A percentile compares a stretch with the other conserved stretches of the same genome.
phyloP scores from a whole-genome alignment of 805 yeast species.

The Ogataea degrootiae region DNA sequence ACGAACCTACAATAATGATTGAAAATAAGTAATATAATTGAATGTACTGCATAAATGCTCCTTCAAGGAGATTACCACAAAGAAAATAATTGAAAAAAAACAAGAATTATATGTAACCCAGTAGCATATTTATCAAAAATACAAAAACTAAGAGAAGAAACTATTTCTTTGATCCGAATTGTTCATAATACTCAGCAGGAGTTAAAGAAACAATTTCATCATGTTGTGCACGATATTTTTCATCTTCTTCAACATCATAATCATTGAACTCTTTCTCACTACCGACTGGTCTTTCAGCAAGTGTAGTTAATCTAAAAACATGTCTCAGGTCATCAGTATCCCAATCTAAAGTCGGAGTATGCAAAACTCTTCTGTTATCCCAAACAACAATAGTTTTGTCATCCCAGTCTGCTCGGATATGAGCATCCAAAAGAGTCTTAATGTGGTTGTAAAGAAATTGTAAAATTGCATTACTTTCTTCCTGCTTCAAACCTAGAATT shows the following conservation, averaged over 20 bases:
- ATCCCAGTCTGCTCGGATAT: conserved; percentile 62
- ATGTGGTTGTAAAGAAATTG: conserved; percentile 49
- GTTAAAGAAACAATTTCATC: conserved; percentile 26
- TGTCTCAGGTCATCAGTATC: conserved; percentile 58
- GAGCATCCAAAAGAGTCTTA: conserved; percentile 47
- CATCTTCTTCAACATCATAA: conserved; percentile 19
- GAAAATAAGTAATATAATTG: no score
- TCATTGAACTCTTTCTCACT: conserved; percentile 18
- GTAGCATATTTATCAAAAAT: no score
- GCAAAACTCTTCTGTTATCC: conserved; percentile 68
- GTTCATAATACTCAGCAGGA: conserved; percentile 8
- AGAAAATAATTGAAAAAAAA: no score
- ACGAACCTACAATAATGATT: no score
- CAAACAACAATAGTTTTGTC: conserved; percentile 62
- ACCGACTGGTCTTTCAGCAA: conserved; percentile 58
- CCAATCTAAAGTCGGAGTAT: conserved; percentile 64
- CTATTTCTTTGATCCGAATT: neutral
- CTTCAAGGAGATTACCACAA: no score
- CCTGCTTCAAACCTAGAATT: conserved; percentile 62
- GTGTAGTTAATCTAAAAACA: conserved; percentile 65
- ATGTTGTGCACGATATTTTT: neutral
- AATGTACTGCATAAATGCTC: no score
- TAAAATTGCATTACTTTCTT: conserved; percentile 58
- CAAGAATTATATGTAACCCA: no score
- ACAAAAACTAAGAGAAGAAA: no score